Evolutionary conservation across 202 grass and related monocot species (phyloP).

Genomic region (Eragrostis tef): DNA sequence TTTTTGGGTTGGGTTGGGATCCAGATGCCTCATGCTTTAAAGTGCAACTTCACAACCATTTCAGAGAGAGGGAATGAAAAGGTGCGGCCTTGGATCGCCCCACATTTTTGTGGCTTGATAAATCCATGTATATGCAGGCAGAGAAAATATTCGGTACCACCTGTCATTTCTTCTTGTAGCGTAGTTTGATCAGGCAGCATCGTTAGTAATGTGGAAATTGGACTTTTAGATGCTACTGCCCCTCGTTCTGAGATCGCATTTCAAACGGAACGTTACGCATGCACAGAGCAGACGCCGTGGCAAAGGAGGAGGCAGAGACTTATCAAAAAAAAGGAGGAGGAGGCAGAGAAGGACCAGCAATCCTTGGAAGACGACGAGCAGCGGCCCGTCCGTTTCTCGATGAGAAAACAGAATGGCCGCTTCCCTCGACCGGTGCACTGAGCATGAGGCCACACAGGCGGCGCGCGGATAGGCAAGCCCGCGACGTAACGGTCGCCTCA

Average conservation of each 20-base stretch:
- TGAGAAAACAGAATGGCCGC: neutral
- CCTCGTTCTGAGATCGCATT: neutral
- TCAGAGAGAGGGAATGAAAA: neutral
- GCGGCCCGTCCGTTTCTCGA: slow-evolving; percentile 19
- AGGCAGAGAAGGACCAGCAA: neutral
- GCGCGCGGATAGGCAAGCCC: neutral
- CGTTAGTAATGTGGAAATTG: neutral
- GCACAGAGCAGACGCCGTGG: neutral
- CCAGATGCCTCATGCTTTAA: slow-evolving; percentile 14
- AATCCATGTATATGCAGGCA: neutral
- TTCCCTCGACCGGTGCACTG: neutral
- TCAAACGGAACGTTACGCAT: neutral
- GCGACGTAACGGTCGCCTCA: slow-evolving; percentile 52
- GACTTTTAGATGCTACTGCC: neutral
- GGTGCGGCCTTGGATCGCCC: neutral
- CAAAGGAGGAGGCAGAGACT: neutral
- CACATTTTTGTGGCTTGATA: no score
- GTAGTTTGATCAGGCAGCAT: neutral
- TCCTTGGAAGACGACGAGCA: neutral
- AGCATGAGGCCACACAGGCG: neutral
- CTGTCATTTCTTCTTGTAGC: neutral
- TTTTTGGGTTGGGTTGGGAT: slow-evolving; percentile 35
- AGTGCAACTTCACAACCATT: neutral
- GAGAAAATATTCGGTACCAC: neutral
- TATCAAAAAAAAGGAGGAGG: no score